Base-by-base conservation (phyloP, 371 early-diverging fungal genomes). In the Conidiobolus incongruus region DNA sequence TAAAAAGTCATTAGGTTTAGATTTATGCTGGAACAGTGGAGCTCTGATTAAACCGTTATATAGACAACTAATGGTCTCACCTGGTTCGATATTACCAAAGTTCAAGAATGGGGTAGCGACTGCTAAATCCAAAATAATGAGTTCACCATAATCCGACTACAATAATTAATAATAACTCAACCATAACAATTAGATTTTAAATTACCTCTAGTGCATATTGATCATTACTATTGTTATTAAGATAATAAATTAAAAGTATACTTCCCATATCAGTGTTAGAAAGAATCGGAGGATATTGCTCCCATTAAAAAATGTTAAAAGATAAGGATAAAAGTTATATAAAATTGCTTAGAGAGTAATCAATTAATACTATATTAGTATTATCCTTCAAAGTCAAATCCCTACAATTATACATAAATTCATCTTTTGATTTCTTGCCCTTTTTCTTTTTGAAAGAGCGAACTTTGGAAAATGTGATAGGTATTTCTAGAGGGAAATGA, bases 241-340 rank as follows among this genome's bases (percentile, higher is more conserved):
- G 72, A 51, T 96, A 98, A 59, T 92, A 99, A 52, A 91, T 97
- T 51, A 88, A 79, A 11, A 98, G 59, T 39, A 98, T 58, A 36
- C 82, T 84, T 30, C 87, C 98, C 99, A 99, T 99, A 22, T 99
- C 99, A 16, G 77, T 63, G 50, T 95, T 97, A 24, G 77, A 75
- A 38, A 99, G 55, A 26, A 98, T 74, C 1, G 88, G 82, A n/a
- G 99, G 99, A 53, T 89, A 80, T 58, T 98, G 98, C 58, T 99
- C 96, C 70, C n/a, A n/a, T 74, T 47, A 19, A 38, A 33, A 15
- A 29, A 29, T 16, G 10, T 48, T 12, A 36, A 32, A 24, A 10
- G 4, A 23, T 8, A 16, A 4, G 4, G 4, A 16, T 13, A 7
- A 4, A 15, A 40, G 8, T 11, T 4, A 23, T 11, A n/a, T n/a